These are phyloP conservation scores for Periconia sp. DNA, from an alignment of 2,329 filamentous ascomycete species.

Conservation along the genomic window DNA sequence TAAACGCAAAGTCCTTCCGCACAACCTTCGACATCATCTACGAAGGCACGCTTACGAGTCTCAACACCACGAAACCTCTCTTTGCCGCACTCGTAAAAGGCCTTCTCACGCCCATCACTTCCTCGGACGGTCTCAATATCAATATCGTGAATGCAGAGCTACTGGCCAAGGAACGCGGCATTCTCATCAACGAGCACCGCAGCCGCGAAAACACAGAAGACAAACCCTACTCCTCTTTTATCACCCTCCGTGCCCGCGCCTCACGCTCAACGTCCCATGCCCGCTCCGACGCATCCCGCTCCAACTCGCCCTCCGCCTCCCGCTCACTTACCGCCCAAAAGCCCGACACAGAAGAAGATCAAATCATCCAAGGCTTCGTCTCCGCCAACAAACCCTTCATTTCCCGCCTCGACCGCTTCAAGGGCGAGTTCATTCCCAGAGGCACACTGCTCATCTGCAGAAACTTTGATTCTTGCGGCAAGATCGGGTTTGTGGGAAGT, in stretches of 20 bases:
- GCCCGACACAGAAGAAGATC: constrained; percentile 47
- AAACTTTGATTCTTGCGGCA: constrained; percentile 82
- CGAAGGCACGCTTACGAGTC: constrained; percentile 73
- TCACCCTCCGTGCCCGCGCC: constrained; percentile 68
- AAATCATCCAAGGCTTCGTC: constrained; percentile 70
- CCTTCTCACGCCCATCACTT: constrained; percentile 71
- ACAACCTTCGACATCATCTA: constrained; percentile 79
- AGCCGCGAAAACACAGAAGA: constrained; percentile 65
- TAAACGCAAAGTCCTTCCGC: constrained; percentile 55
- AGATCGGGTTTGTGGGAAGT: constrained; percentile 80
- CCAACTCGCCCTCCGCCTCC: constrained; percentile 35
- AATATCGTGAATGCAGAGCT: constrained; percentile 84
- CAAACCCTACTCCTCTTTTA: constrained; percentile 70
- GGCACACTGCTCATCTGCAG: constrained; percentile 78
- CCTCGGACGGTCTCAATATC: constrained; percentile 69
- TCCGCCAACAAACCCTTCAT: constrained; percentile 71
- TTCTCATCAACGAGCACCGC: constrained; percentile 77
- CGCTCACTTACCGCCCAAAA: constrained; percentile 14
- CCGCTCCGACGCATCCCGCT: constrained; percentile 25
- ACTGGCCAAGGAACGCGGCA: constrained; percentile 77
- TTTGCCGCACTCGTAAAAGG: constrained; percentile 82
- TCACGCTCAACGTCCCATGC: constrained; percentile 44
- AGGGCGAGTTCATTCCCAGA: constrained; percentile 73
- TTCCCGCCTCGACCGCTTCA: constrained; percentile 74
- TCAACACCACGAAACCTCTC: constrained; percentile 78